These are phyloP conservation scores for Salix brachista DNA, from an alignment of 345 rosid species.

Conservation along the genomic window DNA sequence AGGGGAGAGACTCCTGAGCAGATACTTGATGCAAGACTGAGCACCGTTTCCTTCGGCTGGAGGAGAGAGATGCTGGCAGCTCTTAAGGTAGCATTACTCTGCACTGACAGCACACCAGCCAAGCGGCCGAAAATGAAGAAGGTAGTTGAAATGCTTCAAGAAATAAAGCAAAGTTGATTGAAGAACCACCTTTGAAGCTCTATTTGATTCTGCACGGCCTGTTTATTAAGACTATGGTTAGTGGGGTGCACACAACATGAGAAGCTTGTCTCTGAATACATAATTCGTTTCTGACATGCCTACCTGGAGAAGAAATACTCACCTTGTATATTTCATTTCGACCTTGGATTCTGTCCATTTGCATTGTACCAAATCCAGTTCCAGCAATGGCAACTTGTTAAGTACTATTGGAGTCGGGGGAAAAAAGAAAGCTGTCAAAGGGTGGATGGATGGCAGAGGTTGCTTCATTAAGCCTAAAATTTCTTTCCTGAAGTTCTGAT, in stretches of 20 bases:
- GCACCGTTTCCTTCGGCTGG: constrained; percentile 69
- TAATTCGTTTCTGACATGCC: not conserved
- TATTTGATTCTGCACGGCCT: not conserved
- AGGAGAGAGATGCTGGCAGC: constrained; percentile 97
- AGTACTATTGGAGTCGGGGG: not conserved
- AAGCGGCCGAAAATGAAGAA: constrained; percentile 35
- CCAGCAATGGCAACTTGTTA: constrained; percentile 11
- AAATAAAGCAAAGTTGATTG: constrained; percentile 54
- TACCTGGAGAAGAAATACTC: not conserved
- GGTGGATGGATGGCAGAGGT: constrained; percentile 1
- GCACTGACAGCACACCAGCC: constrained; percentile 32
- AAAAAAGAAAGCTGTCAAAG: not conserved
- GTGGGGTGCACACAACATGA: not conserved
- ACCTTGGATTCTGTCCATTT: constrained; percentile 9
- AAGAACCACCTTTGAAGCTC: not conserved
- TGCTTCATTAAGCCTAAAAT: constrained; percentile 10
- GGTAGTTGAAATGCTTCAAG: constrained; percentile 41
- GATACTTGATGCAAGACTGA: constrained; percentile 35
- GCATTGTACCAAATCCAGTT: constrained; percentile 3
- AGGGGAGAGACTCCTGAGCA: constrained; percentile 40
- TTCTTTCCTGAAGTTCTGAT: constrained; percentile 13
- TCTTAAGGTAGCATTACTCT: constrained; percentile 35
- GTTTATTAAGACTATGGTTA: not conserved
- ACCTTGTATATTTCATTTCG: not conserved
- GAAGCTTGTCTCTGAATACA: not conserved